Base-by-base conservation (phyloP, 1,284 basidiomycete species). In the Heterobasidion irregulare region DNA sequence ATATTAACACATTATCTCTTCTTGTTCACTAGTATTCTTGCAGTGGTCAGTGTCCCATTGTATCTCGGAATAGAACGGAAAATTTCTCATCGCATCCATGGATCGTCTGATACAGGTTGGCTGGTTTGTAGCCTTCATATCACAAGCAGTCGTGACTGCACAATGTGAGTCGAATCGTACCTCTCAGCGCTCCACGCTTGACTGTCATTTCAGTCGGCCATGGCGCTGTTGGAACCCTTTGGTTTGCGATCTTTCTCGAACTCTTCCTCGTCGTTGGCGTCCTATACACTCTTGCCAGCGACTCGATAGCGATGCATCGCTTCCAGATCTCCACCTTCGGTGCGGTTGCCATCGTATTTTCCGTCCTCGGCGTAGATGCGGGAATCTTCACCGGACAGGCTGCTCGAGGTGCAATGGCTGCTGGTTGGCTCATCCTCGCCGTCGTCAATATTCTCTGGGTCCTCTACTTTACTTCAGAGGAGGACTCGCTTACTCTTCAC, bases 361-460 rank as follows among this genome's bases (percentile, higher is more conserved):
- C 93, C 0, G 92, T 94, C 46, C 64, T 76, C n/a, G 90, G 87
- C 54, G 85, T 88, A 59, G 79, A 92, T 69, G 62, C 72, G 60
- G 82, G 79, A 62, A 84, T 91, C 59, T 89, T 82, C 66, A 61
- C 74, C 6, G 62, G 67, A 41, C 55, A 57, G 13, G 73, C 80
- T n/a, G 71, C 90, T 6, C 71, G 80, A 55, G 82, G 89, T 59
- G 93, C 94, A 6, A 85, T 93, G 75, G 90, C 89, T 33, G 94
- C 92, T 6, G 96, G 96, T 60, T 98, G 92, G 91, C 82, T 99
- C 64, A 82, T 99, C 60, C 82, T 96, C 54, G 79, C 93, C 36
- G 82, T 98, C 59, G 90, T 94, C 59, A 73, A 97, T 77, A 89
- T 98, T 66, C 71, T 98, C 59, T 98, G 95, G 95, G 82, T 97